These are phyloP conservation scores for Pythium insidiosum DNA, from an alignment of 352 stramenopile species.

Conservation along the genomic window DNA sequence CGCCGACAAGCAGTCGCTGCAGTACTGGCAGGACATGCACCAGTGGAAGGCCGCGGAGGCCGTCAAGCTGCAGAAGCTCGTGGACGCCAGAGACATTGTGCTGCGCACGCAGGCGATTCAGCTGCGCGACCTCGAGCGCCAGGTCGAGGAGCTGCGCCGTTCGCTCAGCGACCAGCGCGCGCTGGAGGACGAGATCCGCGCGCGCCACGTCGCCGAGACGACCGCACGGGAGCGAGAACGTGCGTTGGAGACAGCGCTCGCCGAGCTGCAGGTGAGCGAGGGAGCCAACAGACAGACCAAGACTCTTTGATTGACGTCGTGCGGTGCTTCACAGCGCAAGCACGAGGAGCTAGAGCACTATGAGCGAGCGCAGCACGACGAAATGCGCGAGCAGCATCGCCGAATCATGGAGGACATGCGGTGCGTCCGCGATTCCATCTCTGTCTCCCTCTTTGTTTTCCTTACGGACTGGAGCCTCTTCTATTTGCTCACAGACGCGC, in stretches of 20 bases:
- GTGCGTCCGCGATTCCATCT: too few species aligned
- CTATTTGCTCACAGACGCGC: slow-evolving; percentile 12
- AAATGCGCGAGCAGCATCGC: slow-evolving; percentile 42
- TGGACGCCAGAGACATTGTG: slow-evolving; percentile 51
- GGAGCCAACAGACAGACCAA: too few species aligned
- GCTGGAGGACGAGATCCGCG: slow-evolving; percentile 31
- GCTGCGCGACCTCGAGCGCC: slow-evolving; percentile 31
- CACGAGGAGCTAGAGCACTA: slow-evolving; percentile 37
- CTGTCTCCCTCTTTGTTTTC: too few species aligned
- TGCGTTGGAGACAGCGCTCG: slow-evolving; percentile 22
- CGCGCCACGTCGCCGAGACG: slow-evolving; percentile 24
- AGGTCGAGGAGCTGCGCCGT: slow-evolving; percentile 12
- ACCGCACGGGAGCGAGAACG: slow-evolving; percentile 20
- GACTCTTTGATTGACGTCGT: too few species aligned
- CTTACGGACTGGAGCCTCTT: too few species aligned
- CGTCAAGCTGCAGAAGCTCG: slow-evolving; percentile 34
- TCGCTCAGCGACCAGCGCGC: slow-evolving; percentile 16
- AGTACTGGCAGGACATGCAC: slow-evolving; percentile 45
- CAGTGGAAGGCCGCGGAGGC: slow-evolving; percentile 32
- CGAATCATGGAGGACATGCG: slow-evolving; percentile 46
- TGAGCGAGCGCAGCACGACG: slow-evolving; percentile 30
- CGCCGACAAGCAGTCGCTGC: slow-evolving; percentile 31
- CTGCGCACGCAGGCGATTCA: slow-evolving; percentile 40
- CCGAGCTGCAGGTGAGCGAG: slow-evolving; percentile 22
- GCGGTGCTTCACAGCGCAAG: too few species aligned